Evolutionary conservation across 2,329 filamentous ascomycete genomes (phyloP), one percentile per base, ranked within the genome.

Genomic region (Arachnopeziza araneosa): DNA sequence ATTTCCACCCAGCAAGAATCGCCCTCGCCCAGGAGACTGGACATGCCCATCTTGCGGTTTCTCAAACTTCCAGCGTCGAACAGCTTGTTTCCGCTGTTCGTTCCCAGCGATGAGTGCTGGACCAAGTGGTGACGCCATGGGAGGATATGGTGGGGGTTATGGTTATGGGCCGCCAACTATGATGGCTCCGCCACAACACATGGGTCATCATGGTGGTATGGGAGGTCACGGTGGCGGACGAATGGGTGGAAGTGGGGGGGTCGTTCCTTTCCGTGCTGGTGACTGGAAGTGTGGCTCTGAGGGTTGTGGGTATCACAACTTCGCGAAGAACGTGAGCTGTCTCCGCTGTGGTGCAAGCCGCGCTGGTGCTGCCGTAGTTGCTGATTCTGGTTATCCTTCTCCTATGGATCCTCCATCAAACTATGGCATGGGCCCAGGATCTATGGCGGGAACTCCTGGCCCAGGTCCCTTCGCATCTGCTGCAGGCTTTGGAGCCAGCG

Each of bases 231-330:
- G 83, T 56, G 80, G 81, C 62, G 83, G 89, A 62, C 87, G 90
- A 67, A 90, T 91, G 81, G 89, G 89, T 64, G 89, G 89, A 60
- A 89, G 90, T 64, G 89, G 90, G 67, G 89, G 90, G 58, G 89
- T 92, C 54, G 95, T 99, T 51, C 95, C 95, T 19, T 99, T 99
- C 88, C 90, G 95, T 71, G 95, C 95, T 58, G 95, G 95, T 72
- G 95, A 99, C 73, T 99, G 95, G 95, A 97, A 97, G 77, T 99
- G 95, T 72, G 95, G 95, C 59, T 95, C 95, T 66, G 95, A 99
- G 72, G 92, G 93, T 48, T 99, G 95, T 74, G 91, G 90, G 60
- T 99, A 99, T 76, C 95, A 99, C 80, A 99, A 99, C 79, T 99
- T 99, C 73, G 95, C 95, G 63, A 99, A 99, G 84, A 99, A 99